Percentiles rank a stretch among this genome's conserved stretches.
Evolutionary conservation across 2,329 filamentous ascomycete species (phyloP).

Genomic region (Aureobasidium pullulans): DNA sequence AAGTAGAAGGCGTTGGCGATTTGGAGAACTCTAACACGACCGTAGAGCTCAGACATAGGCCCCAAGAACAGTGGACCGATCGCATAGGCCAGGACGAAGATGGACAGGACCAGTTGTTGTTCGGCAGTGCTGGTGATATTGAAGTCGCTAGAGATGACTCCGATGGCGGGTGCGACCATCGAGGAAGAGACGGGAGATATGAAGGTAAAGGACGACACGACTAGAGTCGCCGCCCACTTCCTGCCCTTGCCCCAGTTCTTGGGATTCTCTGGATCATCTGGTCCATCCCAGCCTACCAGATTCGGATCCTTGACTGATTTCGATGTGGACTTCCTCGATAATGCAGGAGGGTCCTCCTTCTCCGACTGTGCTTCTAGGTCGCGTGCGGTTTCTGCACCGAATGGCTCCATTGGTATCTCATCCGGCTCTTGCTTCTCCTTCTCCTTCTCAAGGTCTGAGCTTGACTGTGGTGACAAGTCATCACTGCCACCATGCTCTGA

Average conservation of each 20-base stretch:
- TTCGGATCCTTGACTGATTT: constrained; percentile 24
- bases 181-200: constrained; percentile 32
- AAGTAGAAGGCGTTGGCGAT: constrained; percentile 31
- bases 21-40: constrained; percentile 29
- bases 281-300: constrained; percentile 39
- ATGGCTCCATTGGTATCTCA: constrained; percentile 7
- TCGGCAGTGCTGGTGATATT: constrained; percentile 20
- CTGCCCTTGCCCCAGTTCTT: constrained; percentile 38
- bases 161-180: constrained; percentile 32
- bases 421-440: constrained; percentile 17
- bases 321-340: constrained; percentile 19
- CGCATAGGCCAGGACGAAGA: constrained; percentile 32
- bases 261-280: constrained; percentile 39
- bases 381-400: constrained; percentile 1
- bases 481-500: background rate
- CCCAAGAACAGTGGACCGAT: constrained; percentile 31
- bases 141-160: constrained; percentile 24
- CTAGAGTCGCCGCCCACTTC: constrained; percentile 39
- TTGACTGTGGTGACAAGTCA: constrained; percentile 2
- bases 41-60: constrained; percentile 31
- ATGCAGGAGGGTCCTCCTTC: background rate
- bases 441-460: constrained; percentile 15
- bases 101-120: constrained; percentile 27
- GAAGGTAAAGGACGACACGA: constrained; percentile 35
- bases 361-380: constrained; percentile 7